Evolutionary conservation across 2,329 filamentous ascomycete species (phyloP).

Genomic region (Eutypella sp.): DNA sequence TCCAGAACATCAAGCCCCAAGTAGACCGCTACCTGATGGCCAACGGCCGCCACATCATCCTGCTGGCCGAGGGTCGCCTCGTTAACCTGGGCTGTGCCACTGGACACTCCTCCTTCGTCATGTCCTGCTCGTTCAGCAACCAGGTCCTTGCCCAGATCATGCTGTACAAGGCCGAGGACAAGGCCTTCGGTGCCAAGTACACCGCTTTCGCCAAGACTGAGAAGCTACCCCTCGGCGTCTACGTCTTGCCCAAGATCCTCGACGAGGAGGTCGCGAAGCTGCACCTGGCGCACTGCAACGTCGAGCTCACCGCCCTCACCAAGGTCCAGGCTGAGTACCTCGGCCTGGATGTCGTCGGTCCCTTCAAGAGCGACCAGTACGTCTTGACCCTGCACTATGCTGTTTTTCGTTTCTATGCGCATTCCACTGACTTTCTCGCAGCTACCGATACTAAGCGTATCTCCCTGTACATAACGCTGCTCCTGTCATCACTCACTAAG

Average conservation of each 20-base stretch:
- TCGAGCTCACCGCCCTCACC: constrained; percentile 83
- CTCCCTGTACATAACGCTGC: constrained; percentile 18
- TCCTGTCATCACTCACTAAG: constrained; percentile 3
- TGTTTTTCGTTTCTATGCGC: neutral
- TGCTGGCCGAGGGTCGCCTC: constrained; percentile 95
- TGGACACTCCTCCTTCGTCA: constrained; percentile 98
- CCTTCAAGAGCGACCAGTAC: constrained; percentile 94
- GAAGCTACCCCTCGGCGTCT: constrained; percentile 89
- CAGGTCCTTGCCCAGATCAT: constrained; percentile 99
- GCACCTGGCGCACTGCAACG: constrained; percentile 90
- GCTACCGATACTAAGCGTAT: constrained; percentile 62
- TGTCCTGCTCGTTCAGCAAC: constrained; percentile 99
- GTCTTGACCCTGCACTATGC: constrained; percentile 28
- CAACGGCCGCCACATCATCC: constrained; percentile 94
- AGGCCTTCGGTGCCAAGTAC: constrained; percentile 87
- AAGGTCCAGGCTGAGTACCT: constrained; percentile 92
- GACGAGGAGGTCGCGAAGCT: constrained; percentile 97
- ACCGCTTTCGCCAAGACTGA: constrained; percentile 89
- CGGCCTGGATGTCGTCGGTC: constrained; percentile 76
- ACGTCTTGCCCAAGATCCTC: constrained; percentile 96
- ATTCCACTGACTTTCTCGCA: constrained; percentile 28
- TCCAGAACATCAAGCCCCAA: constrained; percentile 99
- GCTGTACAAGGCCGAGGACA: constrained; percentile 89
- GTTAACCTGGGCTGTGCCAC: constrained; percentile 99
- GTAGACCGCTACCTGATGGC: constrained; percentile 96